These are phyloP conservation scores for Pseudogymnoascus sp. DNA, from an alignment of 2,329 filamentous ascomycete species.

Conservation along the genomic window DNA sequence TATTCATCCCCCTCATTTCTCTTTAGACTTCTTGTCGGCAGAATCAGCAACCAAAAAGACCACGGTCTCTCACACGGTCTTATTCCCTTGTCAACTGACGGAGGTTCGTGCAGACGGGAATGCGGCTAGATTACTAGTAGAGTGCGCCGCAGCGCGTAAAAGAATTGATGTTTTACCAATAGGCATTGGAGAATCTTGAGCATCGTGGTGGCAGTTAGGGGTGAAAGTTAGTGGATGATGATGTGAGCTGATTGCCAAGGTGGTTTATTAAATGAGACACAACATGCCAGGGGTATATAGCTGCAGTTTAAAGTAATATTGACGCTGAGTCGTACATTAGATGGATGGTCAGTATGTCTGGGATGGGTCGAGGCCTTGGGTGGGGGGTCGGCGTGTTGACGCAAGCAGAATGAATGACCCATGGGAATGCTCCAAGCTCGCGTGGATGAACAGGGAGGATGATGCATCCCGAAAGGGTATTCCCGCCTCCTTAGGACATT, in stretches of 20 bases:
- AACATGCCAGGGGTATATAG: not conserved
- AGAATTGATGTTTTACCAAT: not conserved
- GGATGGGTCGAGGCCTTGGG: not conserved
- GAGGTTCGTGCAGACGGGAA: not conserved
- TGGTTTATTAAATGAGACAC: not conserved
- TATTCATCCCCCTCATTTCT: not conserved
- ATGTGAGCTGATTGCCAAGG: not conserved
- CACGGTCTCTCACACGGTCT: not conserved
- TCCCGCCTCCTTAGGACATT: not conserved
- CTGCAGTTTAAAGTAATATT: not conserved
- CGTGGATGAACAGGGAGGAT: not conserved
- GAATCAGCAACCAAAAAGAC: not conserved
- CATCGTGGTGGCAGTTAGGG: not conserved
- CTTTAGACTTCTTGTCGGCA: not conserved
- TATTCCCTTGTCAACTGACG: not conserved
- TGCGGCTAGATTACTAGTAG: not conserved
- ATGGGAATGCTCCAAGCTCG: not conserved
- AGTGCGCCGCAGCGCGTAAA: not conserved
- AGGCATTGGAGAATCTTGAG: not conserved
- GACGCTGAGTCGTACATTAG: not conserved
- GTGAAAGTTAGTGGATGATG: not conserved
- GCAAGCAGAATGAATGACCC: not conserved
- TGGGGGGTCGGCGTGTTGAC: not conserved
- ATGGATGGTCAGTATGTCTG: not conserved
- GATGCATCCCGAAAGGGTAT: not conserved